Percentiles rank a stretch among this genome's conserved stretches.
Conservation (phyloP, 306 rosid species). For the Astragalus membranaceus region DNA sequence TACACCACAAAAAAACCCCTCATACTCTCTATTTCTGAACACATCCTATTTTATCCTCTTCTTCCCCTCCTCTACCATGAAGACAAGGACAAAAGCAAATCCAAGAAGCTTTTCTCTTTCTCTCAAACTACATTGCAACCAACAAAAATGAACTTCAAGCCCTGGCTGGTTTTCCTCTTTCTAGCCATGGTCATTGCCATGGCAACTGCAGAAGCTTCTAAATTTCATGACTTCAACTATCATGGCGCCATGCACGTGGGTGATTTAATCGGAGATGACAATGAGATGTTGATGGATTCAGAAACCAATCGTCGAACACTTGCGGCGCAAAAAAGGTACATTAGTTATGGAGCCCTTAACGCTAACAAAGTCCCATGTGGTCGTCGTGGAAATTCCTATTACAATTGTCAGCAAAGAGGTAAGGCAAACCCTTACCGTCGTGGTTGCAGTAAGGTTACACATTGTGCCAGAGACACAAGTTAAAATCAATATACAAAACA, state of each 20-base stretch:
- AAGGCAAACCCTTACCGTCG: constrained; percentile 48
- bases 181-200: constrained; percentile 20
- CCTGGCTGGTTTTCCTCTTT: constrained; percentile 23
- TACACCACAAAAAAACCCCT: not conserved
- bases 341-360: constrained; percentile 32
- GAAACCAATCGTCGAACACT: constrained; percentile 27
- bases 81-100: constrained; percentile 11
- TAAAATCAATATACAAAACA: not conserved
- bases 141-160: not conserved
- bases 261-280: constrained; percentile 32
- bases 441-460: constrained; percentile 36
- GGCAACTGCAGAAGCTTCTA: constrained; percentile 23
- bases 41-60: constrained; percentile 20
- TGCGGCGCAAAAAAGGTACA: not conserved
- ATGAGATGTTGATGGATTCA: constrained; percentile 39
- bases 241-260: not conserved
- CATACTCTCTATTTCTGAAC: not conserved
- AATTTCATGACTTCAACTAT: not conserved
- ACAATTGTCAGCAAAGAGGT: constrained; percentile 25
- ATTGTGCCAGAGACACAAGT: constrained; percentile 34
- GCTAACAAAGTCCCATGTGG: constrained; percentile 33
- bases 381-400: constrained; percentile 38
- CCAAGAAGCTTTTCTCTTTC: not conserved
- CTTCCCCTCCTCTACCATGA: constrained; percentile 24
- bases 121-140: not conserved